A percentile compares a stretch with the other conserved stretches of the same genome.
phyloP scores from a whole-genome alignment of 495 filamentous ascomycete genomes.

The Penicillium roqueforti region DNA sequence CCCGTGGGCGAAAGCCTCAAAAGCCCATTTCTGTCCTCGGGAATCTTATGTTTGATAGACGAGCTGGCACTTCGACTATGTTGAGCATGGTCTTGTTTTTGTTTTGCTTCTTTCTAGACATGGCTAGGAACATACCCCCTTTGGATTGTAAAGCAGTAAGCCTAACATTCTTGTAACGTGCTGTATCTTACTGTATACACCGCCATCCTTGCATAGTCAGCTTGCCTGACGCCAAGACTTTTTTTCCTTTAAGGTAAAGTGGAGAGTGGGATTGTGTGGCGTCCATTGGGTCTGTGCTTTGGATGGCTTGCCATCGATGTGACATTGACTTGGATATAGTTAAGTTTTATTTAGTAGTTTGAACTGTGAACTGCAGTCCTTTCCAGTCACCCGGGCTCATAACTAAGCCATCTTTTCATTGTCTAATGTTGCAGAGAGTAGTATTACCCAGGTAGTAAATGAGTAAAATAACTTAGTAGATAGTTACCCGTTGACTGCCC shows the following conservation, averaged over 20 bases:
- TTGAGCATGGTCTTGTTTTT: not conserved
- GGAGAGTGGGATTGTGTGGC: constrained; percentile 9
- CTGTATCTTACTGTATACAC: not conserved
- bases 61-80: constrained; percentile 1
- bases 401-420: not conserved
- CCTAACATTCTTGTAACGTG: no score
- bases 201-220: not conserved
- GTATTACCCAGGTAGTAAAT: no score
- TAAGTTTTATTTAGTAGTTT: not conserved
- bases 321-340: not conserved
- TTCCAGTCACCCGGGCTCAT: not conserved
- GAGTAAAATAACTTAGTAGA: not conserved
- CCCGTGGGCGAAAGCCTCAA: not conserved
- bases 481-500: not conserved
- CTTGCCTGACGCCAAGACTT: not conserved
- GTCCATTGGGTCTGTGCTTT: constrained; percentile 3
- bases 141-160: not conserved
- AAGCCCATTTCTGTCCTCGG: not conserved
- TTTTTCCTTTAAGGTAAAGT: not conserved
- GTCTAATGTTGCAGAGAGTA: not conserved
- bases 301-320: constrained; percentile 3
- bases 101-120: no score
- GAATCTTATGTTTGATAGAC: constrained; percentile 6
- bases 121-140: not conserved
- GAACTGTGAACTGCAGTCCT: not conserved